Evolutionary conservation across 2,329 filamentous ascomycete genomes (phyloP), one percentile per base, ranked within the genome.

Genomic region (Trichophyton equinum): DNA sequence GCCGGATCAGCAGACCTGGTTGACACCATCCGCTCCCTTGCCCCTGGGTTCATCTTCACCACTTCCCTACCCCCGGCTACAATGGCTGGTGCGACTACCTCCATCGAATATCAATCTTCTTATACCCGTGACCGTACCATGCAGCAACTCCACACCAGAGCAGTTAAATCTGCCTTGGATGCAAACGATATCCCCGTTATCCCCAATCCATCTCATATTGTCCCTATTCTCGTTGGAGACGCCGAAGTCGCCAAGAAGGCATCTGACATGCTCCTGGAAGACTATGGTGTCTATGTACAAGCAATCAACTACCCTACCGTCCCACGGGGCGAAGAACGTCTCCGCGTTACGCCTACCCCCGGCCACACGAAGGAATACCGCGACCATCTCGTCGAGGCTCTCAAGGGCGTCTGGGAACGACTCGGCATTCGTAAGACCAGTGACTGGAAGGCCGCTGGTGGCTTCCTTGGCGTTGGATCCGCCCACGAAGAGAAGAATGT

Each of bases 281-380:
- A 95, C 67, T 88, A 96, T 78, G 84, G 85, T 64, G 96, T 99
- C 72, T 99, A 99, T 72, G 94, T 99, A 27, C 94, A 99, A 77
- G 91, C 90, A 60, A 97, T 99, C 82, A 99, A 99, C 78, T 97
- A 97, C 76, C 94, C 94, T 1, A 99, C 94, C 58, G 94, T 99
- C 2, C 94, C 94, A 1, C 90, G 95, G 5, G 94, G 94, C n/a
- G 91, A 99, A 78, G 94, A 99, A 76, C 86, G 94, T 62, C 86
- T 99, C 61, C 88, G 94, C 66, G 90, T 99, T 74, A 99, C 94
- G 1, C 94, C 94, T 0, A 99, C 94, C 0, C 94, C 94, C 0
- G 94, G 94, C 49, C 94, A 99, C 74, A 84, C 83, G 60, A 87
- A 87, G 75, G 84, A 89, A 67, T 90, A 88, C 76, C 89, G 91